Evolutionary conservation across 306 rosid species (phyloP).

Genomic region (Ochetophila trinervis): DNA sequence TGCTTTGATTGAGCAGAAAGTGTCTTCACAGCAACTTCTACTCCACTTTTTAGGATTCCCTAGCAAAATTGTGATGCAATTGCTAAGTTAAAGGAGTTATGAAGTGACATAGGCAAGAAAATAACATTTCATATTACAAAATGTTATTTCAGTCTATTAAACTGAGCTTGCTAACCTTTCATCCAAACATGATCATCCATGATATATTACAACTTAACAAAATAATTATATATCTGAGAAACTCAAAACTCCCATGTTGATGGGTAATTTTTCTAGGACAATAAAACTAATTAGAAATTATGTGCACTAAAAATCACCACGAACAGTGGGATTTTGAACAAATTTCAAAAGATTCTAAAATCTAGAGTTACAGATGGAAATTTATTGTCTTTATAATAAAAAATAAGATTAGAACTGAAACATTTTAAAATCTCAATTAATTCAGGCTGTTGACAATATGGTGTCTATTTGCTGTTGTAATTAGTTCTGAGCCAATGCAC

Average conservation of each 20-base stretch:
- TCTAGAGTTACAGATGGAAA: neutral
- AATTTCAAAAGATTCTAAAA: too few species aligned
- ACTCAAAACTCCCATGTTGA: neutral
- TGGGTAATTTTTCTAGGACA: neutral
- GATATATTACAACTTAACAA: neutral
- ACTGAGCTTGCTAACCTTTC: neutral
- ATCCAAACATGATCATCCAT: conserved; percentile 1
- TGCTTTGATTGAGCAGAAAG: conserved; percentile 87
- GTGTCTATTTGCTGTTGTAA: neutral
- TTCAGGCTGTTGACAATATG: conserved; percentile 2
- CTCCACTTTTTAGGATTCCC: conserved; percentile 72
- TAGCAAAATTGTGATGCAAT: conserved; percentile 34
- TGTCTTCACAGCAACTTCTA: conserved; percentile 73
- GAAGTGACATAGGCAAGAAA: neutral
- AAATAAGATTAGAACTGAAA: neutral
- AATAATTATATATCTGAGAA: neutral
- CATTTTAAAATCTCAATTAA: neutral
- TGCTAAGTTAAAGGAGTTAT: neutral
- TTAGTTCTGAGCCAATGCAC: conserved; percentile 4
- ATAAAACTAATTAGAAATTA: neutral
- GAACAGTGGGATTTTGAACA: neutral
- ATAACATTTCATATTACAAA: neutral
- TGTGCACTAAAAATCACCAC: neutral
- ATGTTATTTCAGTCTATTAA: too few species aligned
- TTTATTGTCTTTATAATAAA: neutral